Percentiles rank a stretch among this genome's conserved stretches.
Evolutionary conservation across 1,139 yeast species (phyloP).

Genomic region (Yamadazyma spencermartinsiae): DNA sequence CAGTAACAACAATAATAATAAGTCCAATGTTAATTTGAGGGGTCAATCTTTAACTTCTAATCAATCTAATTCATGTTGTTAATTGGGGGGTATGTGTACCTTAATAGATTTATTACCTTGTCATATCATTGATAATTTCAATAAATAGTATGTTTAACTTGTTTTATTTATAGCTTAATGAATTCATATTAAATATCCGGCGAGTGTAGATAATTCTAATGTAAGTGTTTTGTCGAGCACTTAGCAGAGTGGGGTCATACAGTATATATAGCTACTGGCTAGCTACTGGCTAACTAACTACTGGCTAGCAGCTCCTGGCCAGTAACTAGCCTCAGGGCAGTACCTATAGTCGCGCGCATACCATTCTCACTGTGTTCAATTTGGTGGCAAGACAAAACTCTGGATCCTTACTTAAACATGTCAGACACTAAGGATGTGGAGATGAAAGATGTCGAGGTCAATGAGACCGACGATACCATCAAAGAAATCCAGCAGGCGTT

Average conservation of each 20-base stretch:
- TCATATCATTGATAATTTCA: too few species aligned
- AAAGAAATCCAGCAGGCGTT: slow-evolving; percentile 55
- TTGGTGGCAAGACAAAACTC: slow-evolving; percentile 44
- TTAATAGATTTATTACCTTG: too few species aligned
- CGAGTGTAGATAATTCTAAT: too few species aligned
- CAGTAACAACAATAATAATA: slow-evolving; percentile 37
- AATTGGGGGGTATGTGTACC: slow-evolving; percentile 18
- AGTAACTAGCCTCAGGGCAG: neutral
- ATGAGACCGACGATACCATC: slow-evolving; percentile 10
- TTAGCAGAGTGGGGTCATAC: too few species aligned
- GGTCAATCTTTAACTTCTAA: slow-evolving; percentile 82
- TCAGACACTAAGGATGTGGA: slow-evolving; percentile 10
- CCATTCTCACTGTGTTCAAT: slow-evolving; percentile 1
- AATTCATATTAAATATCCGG: too few species aligned
- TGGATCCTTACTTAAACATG: slow-evolving; percentile 24
- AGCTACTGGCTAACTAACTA: too few species aligned
- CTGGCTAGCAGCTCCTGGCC: neutral
- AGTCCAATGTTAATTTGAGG: slow-evolving; percentile 79
- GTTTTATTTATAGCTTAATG: too few species aligned
- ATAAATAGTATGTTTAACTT: too few species aligned
- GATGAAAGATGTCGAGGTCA: slow-evolving; percentile 10
- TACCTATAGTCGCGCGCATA: slow-evolving; percentile 1
- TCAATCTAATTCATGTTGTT: slow-evolving; percentile 78
- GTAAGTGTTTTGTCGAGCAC: too few species aligned
- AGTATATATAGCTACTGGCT: too few species aligned